Conservation (phyloP, 2,329 filamentous ascomycete genomes). For the Aspergillus brasiliensis region DNA sequence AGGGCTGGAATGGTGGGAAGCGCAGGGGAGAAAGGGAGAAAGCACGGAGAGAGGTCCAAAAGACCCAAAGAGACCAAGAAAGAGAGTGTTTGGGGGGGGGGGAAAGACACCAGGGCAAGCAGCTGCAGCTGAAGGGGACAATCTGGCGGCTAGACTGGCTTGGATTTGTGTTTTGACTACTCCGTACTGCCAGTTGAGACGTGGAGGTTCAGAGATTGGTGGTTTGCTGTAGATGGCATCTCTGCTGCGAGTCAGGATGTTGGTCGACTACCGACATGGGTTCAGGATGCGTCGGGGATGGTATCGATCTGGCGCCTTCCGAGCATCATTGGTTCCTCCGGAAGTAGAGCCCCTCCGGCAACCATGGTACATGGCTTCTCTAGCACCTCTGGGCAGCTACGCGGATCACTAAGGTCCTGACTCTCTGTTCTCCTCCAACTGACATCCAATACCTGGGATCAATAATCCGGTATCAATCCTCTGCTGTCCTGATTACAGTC, state of each 20-base stretch:
- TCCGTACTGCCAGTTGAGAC: neutral
- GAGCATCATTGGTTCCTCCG: neutral
- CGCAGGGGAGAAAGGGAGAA: neutral
- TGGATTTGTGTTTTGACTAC: neutral
- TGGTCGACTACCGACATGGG: neutral
- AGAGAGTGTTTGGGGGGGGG: neutral
- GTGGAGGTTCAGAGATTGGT: neutral
- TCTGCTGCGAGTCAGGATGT: neutral
- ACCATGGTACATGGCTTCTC: slow-evolving; percentile 18
- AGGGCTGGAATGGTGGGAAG: neutral
- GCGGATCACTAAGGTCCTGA: slow-evolving; percentile 1
- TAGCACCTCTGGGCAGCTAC: slow-evolving; percentile 4
- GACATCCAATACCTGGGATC: neutral
- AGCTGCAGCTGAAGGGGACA: neutral
- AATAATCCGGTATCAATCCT: neutral
- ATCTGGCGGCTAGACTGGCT: neutral
- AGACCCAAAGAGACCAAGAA: too few relatives aligned
- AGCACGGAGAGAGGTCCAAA: too few relatives aligned
- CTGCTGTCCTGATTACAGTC: neutral
- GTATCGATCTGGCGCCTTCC: neutral
- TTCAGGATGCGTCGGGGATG: neutral
- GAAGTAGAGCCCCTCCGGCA: slow-evolving; percentile 14
- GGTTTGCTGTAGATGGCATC: neutral
- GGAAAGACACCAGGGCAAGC: neutral
- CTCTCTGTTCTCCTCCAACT: too few relatives aligned